phyloP scores from a whole-genome alignment of 768 basidiomycete genomes.

The Pleurotus platypus region DNA sequence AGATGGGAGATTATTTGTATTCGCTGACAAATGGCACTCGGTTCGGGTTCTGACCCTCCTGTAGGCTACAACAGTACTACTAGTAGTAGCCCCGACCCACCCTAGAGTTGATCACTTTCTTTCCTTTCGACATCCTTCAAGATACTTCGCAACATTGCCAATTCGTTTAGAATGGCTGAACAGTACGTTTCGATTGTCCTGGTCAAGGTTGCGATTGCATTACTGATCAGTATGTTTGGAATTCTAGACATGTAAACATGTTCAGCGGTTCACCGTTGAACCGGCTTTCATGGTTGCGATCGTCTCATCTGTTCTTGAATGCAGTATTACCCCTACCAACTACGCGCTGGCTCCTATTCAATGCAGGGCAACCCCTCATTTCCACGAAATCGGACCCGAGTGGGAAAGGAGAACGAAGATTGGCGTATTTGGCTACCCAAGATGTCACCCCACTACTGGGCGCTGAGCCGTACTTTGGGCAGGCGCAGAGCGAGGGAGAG shows the following conservation, averaged over 20 bases:
- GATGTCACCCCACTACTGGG: constrained; percentile 69
- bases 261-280: constrained; percentile 70
- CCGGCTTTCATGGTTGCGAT: constrained; percentile 77
- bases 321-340: constrained; percentile 54
- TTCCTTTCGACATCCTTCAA: neutral
- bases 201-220: no score
- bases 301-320: constrained; percentile 74
- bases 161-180: constrained; percentile 4
- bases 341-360: constrained; percentile 79
- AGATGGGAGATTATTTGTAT: neutral
- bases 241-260: constrained; percentile 29
- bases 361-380: constrained; percentile 65
- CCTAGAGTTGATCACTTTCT: no score
- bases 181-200: neutral
- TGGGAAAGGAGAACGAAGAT: constrained; percentile 24
- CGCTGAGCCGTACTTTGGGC: constrained; percentile 65
- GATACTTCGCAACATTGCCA: constrained; percentile 3
- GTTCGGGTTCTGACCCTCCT: neutral
- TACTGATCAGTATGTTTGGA: neutral
- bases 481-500: constrained; percentile 49
- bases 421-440: constrained; percentile 55
- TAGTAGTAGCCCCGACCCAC: no score
- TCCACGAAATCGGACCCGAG: constrained; percentile 28
- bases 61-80: no score
- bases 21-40: constrained; percentile 2